These are phyloP conservation scores for Neurospora discreta DNA, from an alignment of 495 filamentous ascomycete genomes.

Conservation along the genomic window DNA sequence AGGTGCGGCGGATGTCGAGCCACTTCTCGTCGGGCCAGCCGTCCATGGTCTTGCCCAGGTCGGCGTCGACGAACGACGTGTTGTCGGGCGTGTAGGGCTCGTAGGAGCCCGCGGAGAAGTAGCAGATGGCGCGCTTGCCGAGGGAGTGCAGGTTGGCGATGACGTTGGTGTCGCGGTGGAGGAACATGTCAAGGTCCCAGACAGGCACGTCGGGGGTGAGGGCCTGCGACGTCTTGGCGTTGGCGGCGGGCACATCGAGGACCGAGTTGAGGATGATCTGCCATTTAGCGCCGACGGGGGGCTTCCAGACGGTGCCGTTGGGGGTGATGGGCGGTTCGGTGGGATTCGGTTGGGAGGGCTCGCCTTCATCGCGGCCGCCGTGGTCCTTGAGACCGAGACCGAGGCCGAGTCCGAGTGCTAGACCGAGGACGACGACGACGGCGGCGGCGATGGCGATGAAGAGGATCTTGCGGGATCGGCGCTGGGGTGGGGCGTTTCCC, in stretches of 20 bases:
- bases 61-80: conserved; percentile 35
- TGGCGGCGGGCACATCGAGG: conserved; percentile 21
- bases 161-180: conserved; percentile 13
- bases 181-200: conserved; percentile 21
- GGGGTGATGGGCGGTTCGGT: neutral
- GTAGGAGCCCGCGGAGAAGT: conserved; percentile 59
- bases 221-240: neutral
- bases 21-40: conserved; percentile 59
- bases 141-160: conserved; percentile 15
- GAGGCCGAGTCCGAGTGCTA: conserved; percentile 12
- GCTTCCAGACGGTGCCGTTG: conserved; percentile 11
- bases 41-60: conserved; percentile 42
- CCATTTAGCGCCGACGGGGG: conserved; percentile 11
- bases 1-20: conserved; percentile 46
- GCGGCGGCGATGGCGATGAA: conserved; percentile 3
- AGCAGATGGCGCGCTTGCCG: conserved; percentile 49
- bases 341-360: conserved; percentile 1
- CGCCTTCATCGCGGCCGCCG: neutral
- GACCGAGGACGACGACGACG: conserved; percentile 3
- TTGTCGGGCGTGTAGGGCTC: conserved; percentile 46
- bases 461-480: conserved; percentile 6
- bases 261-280: conserved; percentile 22
- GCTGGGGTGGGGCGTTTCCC: neutral
- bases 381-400: conserved; percentile 11
- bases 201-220: conserved; percentile 19